Base-by-base conservation (phyloP, 768 basidiomycete genomes). In the Rossbeevera mucosa region DNA sequence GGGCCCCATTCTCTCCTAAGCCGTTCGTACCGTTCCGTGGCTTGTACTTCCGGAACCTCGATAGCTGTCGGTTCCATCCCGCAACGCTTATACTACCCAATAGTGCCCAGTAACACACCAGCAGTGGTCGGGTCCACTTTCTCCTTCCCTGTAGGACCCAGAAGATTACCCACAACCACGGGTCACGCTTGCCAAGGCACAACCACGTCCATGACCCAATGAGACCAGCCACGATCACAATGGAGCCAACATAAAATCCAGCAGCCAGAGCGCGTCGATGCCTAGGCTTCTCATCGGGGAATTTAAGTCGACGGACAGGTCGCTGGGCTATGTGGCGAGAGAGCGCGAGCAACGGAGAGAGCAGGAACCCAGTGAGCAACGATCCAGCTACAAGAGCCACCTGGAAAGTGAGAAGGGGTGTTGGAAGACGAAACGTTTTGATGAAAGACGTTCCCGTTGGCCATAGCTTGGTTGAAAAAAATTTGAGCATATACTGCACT, bases 131-230 rank as follows among this genome's bases (percentile, higher is more conserved):
- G 16, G 82, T 87, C 91, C 92, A 94, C 59, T 81, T 77, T 51
- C 77, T 81, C 60, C 74, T 74, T 5, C 92, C 92, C 57, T 88
- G 82, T 4, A 93, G 68, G 31, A 94, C 62, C 79, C 85, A 94
- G 55, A 84, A 80, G 7, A 93, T 66, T 5, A 74, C 82, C 90
- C 90, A 96, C 2, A 91, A 62, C 88, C 89, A 95, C 2, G 94
- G 94, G 69, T 95, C 80, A 45, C 93, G 78, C 47, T 76, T 73
- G 30, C 82, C 83, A 7, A 97, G 77, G 63, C 83, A 85, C 89
- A 92, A 91, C 50, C 83, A 78, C n/a, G 88, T 85, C 96, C 96
- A 99, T 36, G 87, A 76, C 11, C 94, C 96, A 46, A 98, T 84
- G 22, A 93, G 71, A 1, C 90, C 86, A 9, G 80, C 83, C 24